Percentiles rank a stretch among this genome's conserved stretches.
Evolutionary conservation across 257 asterid genomes (phyloP).

Genomic region (Fraxinus pennsylvanica): DNA sequence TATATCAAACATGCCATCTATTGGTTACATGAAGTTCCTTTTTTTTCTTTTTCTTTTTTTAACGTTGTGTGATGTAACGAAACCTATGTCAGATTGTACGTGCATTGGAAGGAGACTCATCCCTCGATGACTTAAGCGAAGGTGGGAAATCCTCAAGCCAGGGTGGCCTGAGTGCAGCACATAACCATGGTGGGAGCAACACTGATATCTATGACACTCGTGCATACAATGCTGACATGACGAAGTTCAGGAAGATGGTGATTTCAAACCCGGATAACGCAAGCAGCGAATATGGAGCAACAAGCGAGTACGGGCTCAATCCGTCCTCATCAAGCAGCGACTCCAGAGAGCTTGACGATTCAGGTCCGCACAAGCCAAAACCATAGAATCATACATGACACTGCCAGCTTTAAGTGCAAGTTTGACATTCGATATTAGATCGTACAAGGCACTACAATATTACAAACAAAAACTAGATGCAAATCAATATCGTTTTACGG

Average conservation of each 20-base stretch:
- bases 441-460: background rate
- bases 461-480: background rate
- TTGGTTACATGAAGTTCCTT: background rate
- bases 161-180: slow-evolving; percentile 16
- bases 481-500: background rate
- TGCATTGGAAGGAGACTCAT: slow-evolving; percentile 73
- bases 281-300: slow-evolving; percentile 61
- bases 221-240: slow-evolving; percentile 86
- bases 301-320: slow-evolving; percentile 60
- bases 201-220: slow-evolving; percentile 49
- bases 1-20: background rate
- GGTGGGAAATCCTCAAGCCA: slow-evolving; percentile 44
- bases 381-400: background rate
- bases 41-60: no score
- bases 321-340: slow-evolving; percentile 56
- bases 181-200: slow-evolving; percentile 26
- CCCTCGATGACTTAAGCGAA: slow-evolving; percentile 68
- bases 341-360: slow-evolving; percentile 27
- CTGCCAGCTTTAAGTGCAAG: background rate
- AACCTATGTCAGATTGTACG: slow-evolving; percentile 57
- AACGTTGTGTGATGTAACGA: background rate
- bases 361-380: slow-evolving; percentile 2
- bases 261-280: slow-evolving; percentile 50
- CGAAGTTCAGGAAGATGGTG: slow-evolving; percentile 76
- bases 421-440: background rate